phyloP scores from a whole-genome alignment of 805 yeast species.

The Candida glaebosa region DNA sequence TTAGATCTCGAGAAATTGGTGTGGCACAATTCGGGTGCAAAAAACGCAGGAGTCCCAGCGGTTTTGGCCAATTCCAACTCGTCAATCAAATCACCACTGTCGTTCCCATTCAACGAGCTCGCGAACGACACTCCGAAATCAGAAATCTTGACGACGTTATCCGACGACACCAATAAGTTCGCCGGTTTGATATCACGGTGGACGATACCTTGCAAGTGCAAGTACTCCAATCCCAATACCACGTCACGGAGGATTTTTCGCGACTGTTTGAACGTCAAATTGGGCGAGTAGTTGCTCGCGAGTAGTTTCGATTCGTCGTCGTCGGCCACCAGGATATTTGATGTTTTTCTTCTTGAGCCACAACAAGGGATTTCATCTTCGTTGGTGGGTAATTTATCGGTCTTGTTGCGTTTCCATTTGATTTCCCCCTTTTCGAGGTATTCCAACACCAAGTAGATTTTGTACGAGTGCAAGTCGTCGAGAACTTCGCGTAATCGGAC shows the following conservation, averaged over 20 bases:
- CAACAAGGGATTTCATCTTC: slow-evolving; percentile 43
- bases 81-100: slow-evolving; percentile 38
- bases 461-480: slow-evolving; percentile 79
- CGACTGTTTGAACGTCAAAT: slow-evolving; percentile 62
- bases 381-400: slow-evolving; percentile 6
- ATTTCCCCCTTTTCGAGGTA: slow-evolving; percentile 90
- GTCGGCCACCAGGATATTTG: slow-evolving; percentile 3
- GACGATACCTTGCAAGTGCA: slow-evolving; percentile 85
- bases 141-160: slow-evolving; percentile 81
- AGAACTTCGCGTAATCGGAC: slow-evolving; percentile 56
- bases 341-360: slow-evolving; percentile 13
- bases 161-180: slow-evolving; percentile 67
- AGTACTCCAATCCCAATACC: slow-evolving; percentile 80
- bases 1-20: slow-evolving; percentile 41
- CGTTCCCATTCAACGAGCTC: slow-evolving; percentile 37
- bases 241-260: slow-evolving; percentile 79
- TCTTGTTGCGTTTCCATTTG: slow-evolving; percentile 54
- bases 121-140: slow-evolving; percentile 96
- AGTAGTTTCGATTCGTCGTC: slow-evolving; percentile 20
- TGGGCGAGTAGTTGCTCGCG: slow-evolving; percentile 44
- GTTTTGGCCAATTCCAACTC: slow-evolving; percentile 90
- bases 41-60: slow-evolving; percentile 96
- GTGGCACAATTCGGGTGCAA: slow-evolving; percentile 88
- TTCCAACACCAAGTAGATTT: slow-evolving; percentile 86
- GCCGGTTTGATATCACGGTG: slow-evolving; percentile 98